Percentiles rank a stretch among this genome's conserved stretches.
Evolutionary conservation across 352 stramenopile genomes (phyloP).

Genomic region (Phytopythium ostracodes): DNA sequence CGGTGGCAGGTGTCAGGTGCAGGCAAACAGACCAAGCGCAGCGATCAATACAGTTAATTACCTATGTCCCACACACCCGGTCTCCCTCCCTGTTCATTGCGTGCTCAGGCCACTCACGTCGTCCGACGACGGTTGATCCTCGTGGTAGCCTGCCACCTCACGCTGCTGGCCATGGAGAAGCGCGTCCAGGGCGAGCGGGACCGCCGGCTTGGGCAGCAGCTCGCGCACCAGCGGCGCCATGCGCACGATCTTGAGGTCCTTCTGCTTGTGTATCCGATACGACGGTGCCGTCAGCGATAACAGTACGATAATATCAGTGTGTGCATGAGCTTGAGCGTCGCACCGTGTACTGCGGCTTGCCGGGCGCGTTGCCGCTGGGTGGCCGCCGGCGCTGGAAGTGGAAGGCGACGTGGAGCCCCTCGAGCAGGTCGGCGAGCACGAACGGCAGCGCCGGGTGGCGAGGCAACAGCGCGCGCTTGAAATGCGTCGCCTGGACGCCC

Average conservation of each 20-base stretch:
- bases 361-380: slow-evolving; percentile 8
- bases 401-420: slow-evolving; percentile 48
- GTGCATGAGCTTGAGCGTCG: not conserved
- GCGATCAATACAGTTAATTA: slow-evolving; percentile 3
- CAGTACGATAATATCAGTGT: not conserved
- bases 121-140: not conserved
- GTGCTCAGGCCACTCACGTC: slow-evolving; percentile 3
- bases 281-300: not conserved
- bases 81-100: not conserved
- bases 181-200: slow-evolving; percentile 29
- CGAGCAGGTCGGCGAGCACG: slow-evolving; percentile 45
- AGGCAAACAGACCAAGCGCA: too few species aligned
- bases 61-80: too few species aligned
- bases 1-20: not conserved
- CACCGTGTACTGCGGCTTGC: slow-evolving; percentile 25
- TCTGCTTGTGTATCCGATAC: slow-evolving; percentile 8
- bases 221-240: slow-evolving; percentile 35
- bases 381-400: slow-evolving; percentile 23
- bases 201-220: slow-evolving; percentile 42
- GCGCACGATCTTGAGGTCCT: slow-evolving; percentile 41
- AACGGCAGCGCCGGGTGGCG: slow-evolving; percentile 36
- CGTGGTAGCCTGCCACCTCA: not conserved
- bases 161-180: slow-evolving; percentile 10
- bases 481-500: slow-evolving; percentile 21
- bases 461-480: slow-evolving; percentile 24